Percentiles rank a stretch among this genome's conserved stretches.
These are phyloP conservation scores for Echites panduratus DNA, from an alignment of 257 asterid species.

Conservation along the genomic window DNA sequence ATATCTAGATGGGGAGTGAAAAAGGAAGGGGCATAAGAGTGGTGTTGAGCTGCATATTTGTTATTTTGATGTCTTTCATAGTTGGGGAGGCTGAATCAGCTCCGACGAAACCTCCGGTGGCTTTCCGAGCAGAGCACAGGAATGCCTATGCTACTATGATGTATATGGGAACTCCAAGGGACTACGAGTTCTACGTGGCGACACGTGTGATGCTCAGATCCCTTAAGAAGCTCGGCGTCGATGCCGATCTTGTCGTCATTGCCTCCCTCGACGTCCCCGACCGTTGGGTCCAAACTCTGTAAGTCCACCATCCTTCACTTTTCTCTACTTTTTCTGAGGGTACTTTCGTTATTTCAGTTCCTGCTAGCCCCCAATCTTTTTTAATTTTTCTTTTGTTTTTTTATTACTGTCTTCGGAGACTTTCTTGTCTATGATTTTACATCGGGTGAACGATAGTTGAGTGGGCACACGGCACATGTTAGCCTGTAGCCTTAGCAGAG, in stretches of 20 bases:
- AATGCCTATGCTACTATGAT: conserved; percentile 94
- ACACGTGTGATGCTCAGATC: conserved; percentile 84
- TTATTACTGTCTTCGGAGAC: not conserved
- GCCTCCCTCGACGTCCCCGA: conserved; percentile 89
- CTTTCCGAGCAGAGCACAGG: conserved; percentile 20
- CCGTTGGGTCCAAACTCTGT: conserved; percentile 78
- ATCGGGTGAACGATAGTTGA: not conserved
- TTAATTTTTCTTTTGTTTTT: too few relatives aligned
- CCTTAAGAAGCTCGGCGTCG: conserved; percentile 41
- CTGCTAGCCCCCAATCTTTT: too few relatives aligned
- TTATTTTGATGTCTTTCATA: conserved; percentile 10
- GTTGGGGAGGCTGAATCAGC: conserved; percentile 7
- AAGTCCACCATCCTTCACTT: conserved; percentile 18
- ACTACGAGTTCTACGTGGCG: conserved; percentile 84
- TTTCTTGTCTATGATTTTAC: not conserved
- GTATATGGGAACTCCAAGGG: conserved; percentile 97
- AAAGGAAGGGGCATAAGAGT: not conserved
- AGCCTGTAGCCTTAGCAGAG: not conserved
- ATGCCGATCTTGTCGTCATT: conserved; percentile 91
- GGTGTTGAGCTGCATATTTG: conserved; percentile 2
- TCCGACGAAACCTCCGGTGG: not conserved
- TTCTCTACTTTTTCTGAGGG: not conserved
- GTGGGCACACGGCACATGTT: not conserved
- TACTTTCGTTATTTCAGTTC: not conserved
- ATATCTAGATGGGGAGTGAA: not conserved